These are phyloP conservation scores for Eremochloa ophiuroides DNA, from an alignment of 176 grass and related monocot species.

Conservation along the genomic window DNA sequence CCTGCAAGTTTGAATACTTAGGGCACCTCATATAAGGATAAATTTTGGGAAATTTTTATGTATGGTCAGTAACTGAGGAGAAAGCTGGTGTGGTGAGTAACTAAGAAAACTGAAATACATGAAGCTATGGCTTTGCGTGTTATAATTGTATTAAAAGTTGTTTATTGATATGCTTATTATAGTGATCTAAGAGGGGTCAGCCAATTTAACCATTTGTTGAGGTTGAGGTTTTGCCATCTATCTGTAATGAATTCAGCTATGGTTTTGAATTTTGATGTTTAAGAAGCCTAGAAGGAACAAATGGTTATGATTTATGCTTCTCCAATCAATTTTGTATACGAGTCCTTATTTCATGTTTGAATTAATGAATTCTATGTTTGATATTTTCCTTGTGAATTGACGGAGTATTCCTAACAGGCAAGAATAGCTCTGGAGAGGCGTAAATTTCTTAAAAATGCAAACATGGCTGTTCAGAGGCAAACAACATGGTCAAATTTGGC, in stretches of 20 bases:
- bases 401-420: slow-evolving; percentile 53
- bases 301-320: neutral
- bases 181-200: neutral
- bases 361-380: neutral
- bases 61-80: neutral
- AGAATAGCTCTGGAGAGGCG: slow-evolving; percentile 97
- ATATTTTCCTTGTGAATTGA: slow-evolving; percentile 14
- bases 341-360: neutral
- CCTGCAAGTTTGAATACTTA: neutral
- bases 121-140: neutral
- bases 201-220: slow-evolving; percentile 10
- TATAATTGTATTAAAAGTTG: neutral
- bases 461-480: slow-evolving; percentile 85
- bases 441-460: slow-evolving; percentile 96
- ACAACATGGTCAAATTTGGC: slow-evolving; percentile 92
- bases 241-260: neutral
- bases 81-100: neutral
- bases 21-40: neutral
- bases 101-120: neutral
- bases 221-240: neutral
- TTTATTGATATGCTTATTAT: slow-evolving; percentile 6
- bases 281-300: neutral
- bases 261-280: slow-evolving; percentile 14
- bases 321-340: slow-evolving; percentile 6
- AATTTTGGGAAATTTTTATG: neutral